Base-by-base conservation (phyloP, 2,329 filamentous ascomycete species). In the Penicillium sp. region DNA sequence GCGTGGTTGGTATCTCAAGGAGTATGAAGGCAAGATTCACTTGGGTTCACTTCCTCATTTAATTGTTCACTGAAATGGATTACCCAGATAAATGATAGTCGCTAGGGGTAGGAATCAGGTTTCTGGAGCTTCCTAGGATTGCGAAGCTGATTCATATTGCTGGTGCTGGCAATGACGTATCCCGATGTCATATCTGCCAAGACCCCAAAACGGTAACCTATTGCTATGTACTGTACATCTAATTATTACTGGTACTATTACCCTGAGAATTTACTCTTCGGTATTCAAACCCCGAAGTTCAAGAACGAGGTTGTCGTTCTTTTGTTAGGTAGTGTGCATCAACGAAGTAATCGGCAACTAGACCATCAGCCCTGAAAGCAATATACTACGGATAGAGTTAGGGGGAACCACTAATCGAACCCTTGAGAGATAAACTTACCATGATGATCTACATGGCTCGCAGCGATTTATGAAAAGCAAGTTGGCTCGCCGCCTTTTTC, bases 171-270 rank as follows among this genome's bases (percentile, higher is more conserved):
- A 28, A 56, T 56, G 53, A 56, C 53, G 53, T 53, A 48, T n/a
- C 4, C 6, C 31, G 24, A 50, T 51, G 53, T 50, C 53, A 56
- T 50, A 39, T 20, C 43, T 46, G 44, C 53, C 50, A 51, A 53
- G 46, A 47, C 25, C 42, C 22, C 3, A 25, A 35, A 33, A 48
- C 4, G 20, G 38, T 25, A 42, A n/a, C 4, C 11, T 41, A 20
- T 41, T 31, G 45, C 22, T 7, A 25, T 16, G n/a, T 22, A 4
- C 20, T 22, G 20, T n/a, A n/a, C 20, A 24, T 25, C 13, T 41
- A 3, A 9, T 16, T 10, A 22, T 13, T 8, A 27, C 14, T 14
- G 20, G 14, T 25, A 13, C 8, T 25, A n/a, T 41, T 4, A 8
- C 38, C 14, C 5, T 41, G n/a, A 18, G 35, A 20, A 38, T 20